Base-by-base conservation (phyloP, 2,329 filamentous ascomycete genomes). In the Colletotrichum sp. region DNA sequence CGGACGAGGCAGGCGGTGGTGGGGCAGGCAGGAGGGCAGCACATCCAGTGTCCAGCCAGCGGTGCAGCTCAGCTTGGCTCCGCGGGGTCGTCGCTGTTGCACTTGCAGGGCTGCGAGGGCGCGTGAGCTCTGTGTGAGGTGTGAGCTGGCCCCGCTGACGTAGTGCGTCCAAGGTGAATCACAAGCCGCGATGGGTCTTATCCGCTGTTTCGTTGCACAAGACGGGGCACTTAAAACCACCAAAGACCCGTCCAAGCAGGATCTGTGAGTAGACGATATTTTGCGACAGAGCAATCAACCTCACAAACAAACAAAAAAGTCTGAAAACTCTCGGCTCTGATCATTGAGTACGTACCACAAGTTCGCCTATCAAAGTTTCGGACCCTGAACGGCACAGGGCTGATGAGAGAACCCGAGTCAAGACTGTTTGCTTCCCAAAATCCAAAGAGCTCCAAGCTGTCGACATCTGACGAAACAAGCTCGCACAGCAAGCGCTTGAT, bases 401-500 rank as follows among this genome's bases (percentile, higher is more conserved):
- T 70, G 66, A 44, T 24, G 44, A 52, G 21, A 52, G 24, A 63
- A 60, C 8, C 21, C 8, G 39, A 62, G 26, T 36, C 49, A 59
- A 64, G 36, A 32, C 15, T 44, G 34, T 16, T 15, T 26, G 13
- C 34, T 21, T 21, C 36, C 21, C 28, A 39, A 39, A 26, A 16
- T 63, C 44, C 44, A 52, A 13, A 52, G 44, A 52, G 44, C 44
- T 52, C 44, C 44, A 13, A 57, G 30, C 13, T 52, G 34, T 62
- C 49, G 36, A 71, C 68, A 66, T 66, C 68, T 62, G 68, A 75
- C 68, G 62, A 75, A 71, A 67, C 68, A 75, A 71, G 72, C 72
- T 71, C 52, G 24, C 39, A 52, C n/a, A 30, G 0, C 26, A 62
- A 12, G 62, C 36, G 24, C 24, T 26, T 15, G 28, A 10, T 39